These are phyloP conservation scores for Lactarius indigo DNA, from an alignment of 768 basidiomycete species.

Conservation along the genomic window DNA sequence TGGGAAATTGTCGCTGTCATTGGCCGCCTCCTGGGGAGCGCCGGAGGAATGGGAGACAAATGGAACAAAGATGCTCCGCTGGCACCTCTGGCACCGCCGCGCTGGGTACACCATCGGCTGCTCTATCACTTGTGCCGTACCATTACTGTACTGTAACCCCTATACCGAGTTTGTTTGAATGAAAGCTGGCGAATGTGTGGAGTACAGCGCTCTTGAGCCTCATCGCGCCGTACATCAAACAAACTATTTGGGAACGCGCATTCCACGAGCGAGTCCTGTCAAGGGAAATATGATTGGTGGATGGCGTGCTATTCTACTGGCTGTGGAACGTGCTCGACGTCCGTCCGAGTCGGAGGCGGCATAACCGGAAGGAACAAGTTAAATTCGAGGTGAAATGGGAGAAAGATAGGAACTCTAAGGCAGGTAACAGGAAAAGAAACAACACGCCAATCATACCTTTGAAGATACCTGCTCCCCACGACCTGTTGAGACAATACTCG, in stretches of 20 bases:
- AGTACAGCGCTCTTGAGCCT: background rate
- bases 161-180: background rate
- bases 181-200: background rate
- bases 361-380: background rate
- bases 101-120: background rate
- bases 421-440: background rate
- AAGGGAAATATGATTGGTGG: background rate
- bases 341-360: background rate
- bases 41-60: background rate
- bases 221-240: background rate
- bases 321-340: background rate
- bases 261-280: background rate
- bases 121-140: background rate
- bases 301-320: background rate
- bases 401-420: background rate
- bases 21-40: background rate
- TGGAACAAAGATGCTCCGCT: background rate
- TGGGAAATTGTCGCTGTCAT: too few relatives aligned
- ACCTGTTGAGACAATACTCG: background rate
- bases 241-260: background rate
- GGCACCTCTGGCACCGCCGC: background rate
- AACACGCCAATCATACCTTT: too few relatives aligned
- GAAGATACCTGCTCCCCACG: background rate
- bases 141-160: background rate
- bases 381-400: background rate